phyloP scores from a whole-genome alignment of 2,329 filamentous ascomycete genomes.

The Trichophyton simii region DNA sequence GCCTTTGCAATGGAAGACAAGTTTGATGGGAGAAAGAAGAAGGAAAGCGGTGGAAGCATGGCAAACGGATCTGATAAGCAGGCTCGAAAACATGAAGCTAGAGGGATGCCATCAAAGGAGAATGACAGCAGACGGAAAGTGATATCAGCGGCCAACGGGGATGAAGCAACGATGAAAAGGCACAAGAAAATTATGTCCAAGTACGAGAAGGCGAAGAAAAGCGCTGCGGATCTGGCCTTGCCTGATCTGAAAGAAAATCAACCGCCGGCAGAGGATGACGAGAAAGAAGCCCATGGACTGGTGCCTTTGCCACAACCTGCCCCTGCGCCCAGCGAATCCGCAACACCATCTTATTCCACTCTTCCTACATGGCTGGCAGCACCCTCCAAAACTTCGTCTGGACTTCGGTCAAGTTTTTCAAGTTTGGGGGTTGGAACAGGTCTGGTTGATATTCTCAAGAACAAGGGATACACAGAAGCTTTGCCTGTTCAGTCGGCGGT shows the following conservation, averaged over 20 bases:
- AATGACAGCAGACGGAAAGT: neutral
- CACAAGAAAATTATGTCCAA: constrained; percentile 20
- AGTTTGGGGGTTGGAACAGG: constrained; percentile 51
- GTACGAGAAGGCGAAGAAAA: constrained; percentile 16
- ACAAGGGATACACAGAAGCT: constrained; percentile 57
- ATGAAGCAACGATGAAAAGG: constrained; percentile 20
- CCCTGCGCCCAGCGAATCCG: constrained; percentile 41
- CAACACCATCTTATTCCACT: constrained; percentile 58
- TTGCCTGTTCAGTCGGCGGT: constrained; percentile 71
- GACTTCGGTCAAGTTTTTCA: constrained; percentile 48
- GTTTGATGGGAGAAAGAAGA: neutral
- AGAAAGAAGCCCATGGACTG: constrained; percentile 49
- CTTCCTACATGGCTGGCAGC: constrained; percentile 69
- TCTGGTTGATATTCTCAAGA: constrained; percentile 49
- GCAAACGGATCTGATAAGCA: constrained; percentile 8
- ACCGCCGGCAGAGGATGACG: neutral
- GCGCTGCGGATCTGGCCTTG: constrained; percentile 5
- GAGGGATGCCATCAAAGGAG: constrained; percentile 20
- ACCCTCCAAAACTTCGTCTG: constrained; percentile 55
- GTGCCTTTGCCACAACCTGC: constrained; percentile 71
- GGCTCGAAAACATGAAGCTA: constrained; percentile 15
- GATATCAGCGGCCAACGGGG: constrained; percentile 20
- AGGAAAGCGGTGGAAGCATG: constrained; percentile 5
- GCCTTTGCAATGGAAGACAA: neutral
- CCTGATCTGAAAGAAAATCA: neutral